A percentile compares a stretch with the other conserved stretches of the same genome.
phyloP scores from a whole-genome alignment of 2,329 filamentous ascomycete genomes.

The Tricladium varicosporioides region DNA sequence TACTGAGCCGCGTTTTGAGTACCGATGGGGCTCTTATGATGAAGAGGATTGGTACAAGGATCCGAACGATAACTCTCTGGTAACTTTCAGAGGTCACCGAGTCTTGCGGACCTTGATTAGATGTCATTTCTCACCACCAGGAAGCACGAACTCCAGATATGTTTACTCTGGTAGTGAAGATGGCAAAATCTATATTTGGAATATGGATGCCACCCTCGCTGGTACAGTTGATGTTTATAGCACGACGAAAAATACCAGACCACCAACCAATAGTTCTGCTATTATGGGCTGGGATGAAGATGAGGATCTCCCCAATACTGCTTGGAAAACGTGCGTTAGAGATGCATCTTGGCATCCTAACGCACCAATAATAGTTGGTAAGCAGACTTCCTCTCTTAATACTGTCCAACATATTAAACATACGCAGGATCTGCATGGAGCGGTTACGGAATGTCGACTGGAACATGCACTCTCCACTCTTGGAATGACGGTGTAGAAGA shows the following conservation, averaged over 20 bases:
- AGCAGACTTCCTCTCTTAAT: slow-evolving; percentile 3
- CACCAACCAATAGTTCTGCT: slow-evolving; percentile 40
- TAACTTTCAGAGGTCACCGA: slow-evolving; percentile 88
- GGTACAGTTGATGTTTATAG: slow-evolving; percentile 73
- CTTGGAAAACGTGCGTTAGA: slow-evolving; percentile 66
- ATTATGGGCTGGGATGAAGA: slow-evolving; percentile 25
- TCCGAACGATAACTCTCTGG: slow-evolving; percentile 83
- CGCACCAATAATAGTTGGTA: slow-evolving; percentile 58
- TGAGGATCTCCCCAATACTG: slow-evolving; percentile 20
- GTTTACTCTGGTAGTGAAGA: slow-evolving; percentile 91
- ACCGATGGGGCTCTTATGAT: slow-evolving; percentile 67
- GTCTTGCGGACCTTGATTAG: slow-evolving; percentile 89
- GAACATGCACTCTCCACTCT: slow-evolving; percentile 64
- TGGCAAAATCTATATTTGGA: slow-evolving; percentile 88
- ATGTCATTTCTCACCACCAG: slow-evolving; percentile 90
- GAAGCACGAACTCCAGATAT: slow-evolving; percentile 83
- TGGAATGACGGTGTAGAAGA: slow-evolving; percentile 62
- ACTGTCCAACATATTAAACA: slow-evolving; percentile 12
- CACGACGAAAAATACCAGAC: slow-evolving; percentile 63
- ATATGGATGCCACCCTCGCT: slow-evolving; percentile 83
- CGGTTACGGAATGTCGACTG: slow-evolving; percentile 61
- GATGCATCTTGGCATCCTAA: slow-evolving; percentile 73
- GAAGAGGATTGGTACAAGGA: slow-evolving; percentile 68
- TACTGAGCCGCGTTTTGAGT: slow-evolving; percentile 64
- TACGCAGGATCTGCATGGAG: slow-evolving; percentile 64